A percentile compares a stretch with the other conserved stretches of the same genome.
Conservation (phyloP, 805 yeast genomes). For the Priceomyces carsonii region DNA sequence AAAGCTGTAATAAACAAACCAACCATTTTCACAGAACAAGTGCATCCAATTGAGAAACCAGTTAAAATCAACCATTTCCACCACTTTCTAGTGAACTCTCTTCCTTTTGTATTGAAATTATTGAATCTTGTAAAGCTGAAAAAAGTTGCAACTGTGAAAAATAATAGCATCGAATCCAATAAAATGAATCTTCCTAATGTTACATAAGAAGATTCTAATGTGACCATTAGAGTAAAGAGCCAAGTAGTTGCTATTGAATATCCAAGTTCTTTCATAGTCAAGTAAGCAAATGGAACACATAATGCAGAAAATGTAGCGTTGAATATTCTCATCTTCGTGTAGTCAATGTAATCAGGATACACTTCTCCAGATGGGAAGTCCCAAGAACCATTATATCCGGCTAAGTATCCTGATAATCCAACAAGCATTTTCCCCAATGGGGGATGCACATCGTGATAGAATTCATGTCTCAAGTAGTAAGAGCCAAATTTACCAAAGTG, state of each 20-base stretch:
- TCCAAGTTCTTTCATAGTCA: slow-evolving; percentile 62
- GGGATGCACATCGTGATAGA: slow-evolving; percentile 86
- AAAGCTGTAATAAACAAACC: slow-evolving; percentile 87
- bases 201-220: slow-evolving; percentile 67
- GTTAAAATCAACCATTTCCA: slow-evolving; percentile 89
- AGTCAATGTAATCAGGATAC: slow-evolving; percentile 65
- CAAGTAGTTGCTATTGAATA: slow-evolving; percentile 51
- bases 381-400: slow-evolving; percentile 82
- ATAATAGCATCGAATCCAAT: slow-evolving; percentile 73
- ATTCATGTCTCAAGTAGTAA: slow-evolving; percentile 73
- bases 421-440: slow-evolving; percentile 82
- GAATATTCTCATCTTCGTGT: slow-evolving; percentile 66
- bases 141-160: slow-evolving; percentile 78
- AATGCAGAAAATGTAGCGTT: slow-evolving; percentile 67
- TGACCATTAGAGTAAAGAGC: slow-evolving; percentile 61
- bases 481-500: slow-evolving; percentile 89
- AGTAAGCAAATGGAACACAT: slow-evolving; percentile 71
- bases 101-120: slow-evolving; percentile 47
- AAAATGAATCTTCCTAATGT: slow-evolving; percentile 74
- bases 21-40: slow-evolving; percentile 94
- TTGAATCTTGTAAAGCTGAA: slow-evolving; percentile 73
- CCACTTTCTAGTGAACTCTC: slow-evolving; percentile 72
- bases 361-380: slow-evolving; percentile 65
- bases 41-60: slow-evolving; percentile 86
- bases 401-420: slow-evolving; percentile 75